Base-by-base conservation (phyloP, 345 rosid species). In the Chamaenerion angustifolium region DNA sequence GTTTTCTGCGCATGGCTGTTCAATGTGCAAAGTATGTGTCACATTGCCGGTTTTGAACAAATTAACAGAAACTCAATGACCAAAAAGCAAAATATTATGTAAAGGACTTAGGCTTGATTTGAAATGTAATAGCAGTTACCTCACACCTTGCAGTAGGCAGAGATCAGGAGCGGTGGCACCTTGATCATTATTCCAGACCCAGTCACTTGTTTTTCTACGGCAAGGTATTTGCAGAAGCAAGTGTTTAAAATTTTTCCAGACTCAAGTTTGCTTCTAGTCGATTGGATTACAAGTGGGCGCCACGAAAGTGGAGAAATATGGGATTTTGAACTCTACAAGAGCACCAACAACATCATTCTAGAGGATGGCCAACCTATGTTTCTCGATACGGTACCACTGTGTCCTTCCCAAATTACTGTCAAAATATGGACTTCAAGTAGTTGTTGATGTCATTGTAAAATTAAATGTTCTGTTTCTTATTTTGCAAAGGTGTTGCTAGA, bases 201-300 rank as follows among this genome's bases (percentile, higher is more conserved):
- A 14, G 93, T 92, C 50, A 87, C 98, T 8, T 92, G 96, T 58
- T 87, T 87, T 74, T 80, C 95, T 54, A 78, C 83, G 1, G 85
- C 95, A 3, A 82, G 89, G 54, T 92, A 84, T 68, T 77, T 62
- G 59, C 96, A 92, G 71, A 82, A 92, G 63, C 95, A 92, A 71
- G 64, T 74, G 21, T 92, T 92, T 58, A 75, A 72, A 64, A 69
- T 84, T 56, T 57, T 50, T 59, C 62, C 80, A 1, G 83, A 79
- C 62, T 82, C 96, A 6, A 87, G 61, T 63, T 73, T 92, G 52
- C 77, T 87, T 25, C 54, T 87, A 59, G 93, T 92, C 12, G 95
- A 92, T 66, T 92, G 96, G 96, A 75, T 87, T 63, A 92, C 98
- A 31, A 87, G 95, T 43, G 98, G 96, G 6, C 95, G 89, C 27